Conservation (phyloP, 441 rosid genomes). For the Populus hybrid region DNA sequence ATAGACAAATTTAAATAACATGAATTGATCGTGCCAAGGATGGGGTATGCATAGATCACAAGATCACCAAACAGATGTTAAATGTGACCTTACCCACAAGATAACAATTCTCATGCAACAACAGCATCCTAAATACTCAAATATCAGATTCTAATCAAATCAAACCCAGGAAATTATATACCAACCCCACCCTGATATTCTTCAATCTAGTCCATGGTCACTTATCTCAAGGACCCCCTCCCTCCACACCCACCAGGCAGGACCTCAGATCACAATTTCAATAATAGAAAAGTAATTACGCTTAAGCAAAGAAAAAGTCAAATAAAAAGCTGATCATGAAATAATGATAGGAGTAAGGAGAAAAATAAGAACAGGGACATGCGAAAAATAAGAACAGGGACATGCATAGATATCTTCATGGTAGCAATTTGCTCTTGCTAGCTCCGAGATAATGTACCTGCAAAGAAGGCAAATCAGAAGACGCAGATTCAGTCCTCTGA, state of each 20-base stretch:
- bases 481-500: constrained; percentile 66
- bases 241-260: background rate
- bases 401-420: background rate
- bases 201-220: background rate
- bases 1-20: background rate
- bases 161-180: background rate
- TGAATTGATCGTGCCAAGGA: background rate
- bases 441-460: constrained; percentile 54
- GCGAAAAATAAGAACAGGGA: background rate
- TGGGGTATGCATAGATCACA: background rate
- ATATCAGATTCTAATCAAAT: background rate
- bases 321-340: background rate
- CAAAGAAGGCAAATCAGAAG: constrained; percentile 56
- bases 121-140: background rate
- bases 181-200: background rate
- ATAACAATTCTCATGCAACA: background rate
- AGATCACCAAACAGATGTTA: background rate
- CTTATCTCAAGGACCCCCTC: background rate
- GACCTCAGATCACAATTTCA: background rate
- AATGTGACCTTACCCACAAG: background rate
- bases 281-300: background rate
- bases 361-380: background rate
- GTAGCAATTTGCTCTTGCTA: constrained; percentile 13
- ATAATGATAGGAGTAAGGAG: background rate
- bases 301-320: background rate